Conservation (phyloP, 2,329 filamentous ascomycete genomes). For the Fusarium tricinctum region DNA sequence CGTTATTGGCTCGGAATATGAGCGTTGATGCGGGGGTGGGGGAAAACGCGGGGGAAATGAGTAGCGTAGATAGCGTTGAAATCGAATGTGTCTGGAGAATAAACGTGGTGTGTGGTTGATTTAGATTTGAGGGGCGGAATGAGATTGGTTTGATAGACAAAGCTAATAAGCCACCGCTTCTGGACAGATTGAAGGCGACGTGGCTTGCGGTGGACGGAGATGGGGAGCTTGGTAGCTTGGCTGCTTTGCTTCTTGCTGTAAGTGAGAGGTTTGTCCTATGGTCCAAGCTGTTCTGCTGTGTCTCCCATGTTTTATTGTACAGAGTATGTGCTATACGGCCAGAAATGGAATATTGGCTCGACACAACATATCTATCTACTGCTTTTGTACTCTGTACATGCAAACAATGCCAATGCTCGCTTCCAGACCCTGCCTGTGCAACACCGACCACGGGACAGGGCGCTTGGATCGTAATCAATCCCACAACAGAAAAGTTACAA, state of each 20-base stretch:
- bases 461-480: constrained; percentile 25
- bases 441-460: constrained; percentile 3
- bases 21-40: constrained; percentile 34
- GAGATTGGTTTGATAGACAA: background rate
- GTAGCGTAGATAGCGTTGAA: constrained; percentile 9
- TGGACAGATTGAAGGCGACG: constrained; percentile 2
- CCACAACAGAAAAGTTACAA: constrained; percentile 1
- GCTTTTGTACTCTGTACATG: constrained; percentile 4
- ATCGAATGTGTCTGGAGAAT: constrained; percentile 18
- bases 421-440: background rate
- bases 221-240: background rate
- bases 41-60: constrained; percentile 33
- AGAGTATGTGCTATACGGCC: no score
- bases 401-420: constrained; percentile 20
- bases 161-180: background rate
- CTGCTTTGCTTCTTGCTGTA: constrained; percentile 14
- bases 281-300: constrained; percentile 19
- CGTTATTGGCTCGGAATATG: constrained; percentile 34
- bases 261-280: constrained; percentile 16
- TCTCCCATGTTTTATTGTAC: constrained; percentile 3
- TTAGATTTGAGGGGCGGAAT: background rate
- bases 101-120: constrained; percentile 16
- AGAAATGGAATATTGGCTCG: constrained; percentile 10
- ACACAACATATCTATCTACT: constrained; percentile 18
- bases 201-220: constrained; percentile 11